Evolutionary conservation across 805 yeast genomes (phyloP).

Genomic region (Teunomyces cretensis): DNA sequence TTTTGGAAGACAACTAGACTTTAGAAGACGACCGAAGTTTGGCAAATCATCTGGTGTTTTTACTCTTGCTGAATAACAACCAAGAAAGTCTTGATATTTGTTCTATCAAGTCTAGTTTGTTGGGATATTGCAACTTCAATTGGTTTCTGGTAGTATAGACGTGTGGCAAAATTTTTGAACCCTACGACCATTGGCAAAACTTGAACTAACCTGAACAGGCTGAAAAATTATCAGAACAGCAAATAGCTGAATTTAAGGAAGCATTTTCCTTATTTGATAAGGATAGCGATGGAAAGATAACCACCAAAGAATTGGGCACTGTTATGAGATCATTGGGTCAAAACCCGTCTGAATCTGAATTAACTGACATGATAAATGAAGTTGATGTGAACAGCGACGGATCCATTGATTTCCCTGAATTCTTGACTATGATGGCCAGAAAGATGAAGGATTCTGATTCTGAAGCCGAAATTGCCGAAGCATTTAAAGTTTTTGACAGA

Average conservation of each 20-base stretch:
- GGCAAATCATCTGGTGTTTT: too few species aligned
- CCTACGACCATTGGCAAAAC: not conserved
- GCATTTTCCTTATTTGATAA: slow-evolving; percentile 97
- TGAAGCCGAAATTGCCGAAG: slow-evolving; percentile 96
- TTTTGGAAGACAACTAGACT: too few species aligned
- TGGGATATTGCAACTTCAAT: too few species aligned
- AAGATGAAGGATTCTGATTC: slow-evolving; percentile 96
- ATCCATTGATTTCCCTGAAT: slow-evolving; percentile 48
- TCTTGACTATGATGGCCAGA: slow-evolving; percentile 41
- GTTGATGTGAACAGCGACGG: slow-evolving; percentile 96
- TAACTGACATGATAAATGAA: slow-evolving; percentile 95
- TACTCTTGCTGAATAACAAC: too few species aligned
- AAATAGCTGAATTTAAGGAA: slow-evolving; percentile 95
- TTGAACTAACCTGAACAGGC: slow-evolving; percentile 44
- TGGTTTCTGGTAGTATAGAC: not conserved
- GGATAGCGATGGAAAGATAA: slow-evolving; percentile 95
- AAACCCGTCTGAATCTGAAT: slow-evolving; percentile 94
- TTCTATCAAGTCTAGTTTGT: too few species aligned
- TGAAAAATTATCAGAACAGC: slow-evolving; percentile 91
- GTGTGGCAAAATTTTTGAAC: not conserved
- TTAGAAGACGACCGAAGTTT: too few species aligned
- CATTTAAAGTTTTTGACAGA: slow-evolving; percentile 95
- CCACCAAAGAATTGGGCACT: slow-evolving; percentile 92
- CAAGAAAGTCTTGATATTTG: too few species aligned
- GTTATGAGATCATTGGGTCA: slow-evolving; percentile 99